A percentile compares a stretch with the other conserved stretches of the same genome.
Conservation (phyloP, 768 basidiomycete species). For the Xerocomellus chrysenteron region DNA sequence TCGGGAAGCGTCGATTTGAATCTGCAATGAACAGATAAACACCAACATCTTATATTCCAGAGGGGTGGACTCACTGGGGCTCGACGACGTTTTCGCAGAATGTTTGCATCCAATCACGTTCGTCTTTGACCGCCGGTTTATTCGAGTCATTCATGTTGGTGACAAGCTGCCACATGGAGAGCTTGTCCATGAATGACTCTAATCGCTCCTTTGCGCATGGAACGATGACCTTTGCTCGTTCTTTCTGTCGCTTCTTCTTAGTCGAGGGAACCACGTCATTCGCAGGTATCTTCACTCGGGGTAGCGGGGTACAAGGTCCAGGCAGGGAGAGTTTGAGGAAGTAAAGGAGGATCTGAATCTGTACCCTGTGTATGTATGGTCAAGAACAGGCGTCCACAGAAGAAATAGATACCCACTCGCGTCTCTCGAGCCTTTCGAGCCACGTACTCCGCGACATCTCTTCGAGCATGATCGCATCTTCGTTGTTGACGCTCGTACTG, state of each 20-base stretch:
- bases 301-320: constrained; percentile 36
- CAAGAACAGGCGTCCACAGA: not conserved
- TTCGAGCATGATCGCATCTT: constrained; percentile 38
- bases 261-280: constrained; percentile 28
- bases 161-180: constrained; percentile 74
- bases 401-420: constrained; percentile 48
- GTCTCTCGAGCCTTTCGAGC: constrained; percentile 65
- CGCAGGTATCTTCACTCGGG: constrained; percentile 25
- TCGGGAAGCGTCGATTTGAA: constrained; percentile 55
- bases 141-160: constrained; percentile 37
- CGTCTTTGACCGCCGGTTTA: constrained; percentile 22
- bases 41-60: not conserved
- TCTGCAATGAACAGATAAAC: constrained; percentile 37
- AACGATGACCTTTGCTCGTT: constrained; percentile 21
- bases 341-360: constrained; percentile 74
- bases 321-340: constrained; percentile 64
- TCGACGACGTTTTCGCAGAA: constrained; percentile 72
- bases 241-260: constrained; percentile 32
- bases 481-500: constrained; percentile 18
- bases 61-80: constrained; percentile 46
- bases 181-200: constrained; percentile 75
- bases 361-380: constrained; percentile 46
- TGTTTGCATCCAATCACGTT: constrained; percentile 71
- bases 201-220: constrained; percentile 48
- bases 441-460: constrained; percentile 55